Conservation (phyloP, 257 asterid species). For the Plantago major region DNA sequence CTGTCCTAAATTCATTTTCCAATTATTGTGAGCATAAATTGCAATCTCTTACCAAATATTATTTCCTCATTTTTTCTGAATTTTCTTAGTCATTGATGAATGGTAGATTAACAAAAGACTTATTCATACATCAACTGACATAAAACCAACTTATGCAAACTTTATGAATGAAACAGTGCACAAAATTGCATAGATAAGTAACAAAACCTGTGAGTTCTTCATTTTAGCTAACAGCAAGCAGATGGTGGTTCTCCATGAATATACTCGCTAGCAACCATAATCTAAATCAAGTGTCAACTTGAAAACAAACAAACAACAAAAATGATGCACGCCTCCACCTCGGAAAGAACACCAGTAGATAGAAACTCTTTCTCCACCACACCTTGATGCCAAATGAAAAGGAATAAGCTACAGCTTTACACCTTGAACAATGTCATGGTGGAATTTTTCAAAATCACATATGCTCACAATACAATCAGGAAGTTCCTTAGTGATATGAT, state of each 20-base stretch:
- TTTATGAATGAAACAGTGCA: not conserved
- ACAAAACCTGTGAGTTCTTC: constrained; percentile 40
- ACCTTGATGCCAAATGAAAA: not conserved
- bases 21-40: not conserved
- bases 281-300: constrained; percentile 17
- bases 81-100: not conserved
- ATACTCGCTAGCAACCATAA: constrained; percentile 13
- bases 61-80: too few species aligned
- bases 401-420: constrained; percentile 1
- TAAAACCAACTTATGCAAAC: too few species aligned
- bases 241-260: constrained; percentile 36
- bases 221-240: constrained; percentile 38
- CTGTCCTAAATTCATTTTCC: not conserved
- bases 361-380: not conserved
- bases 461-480: too few species aligned
- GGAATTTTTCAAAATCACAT: too few species aligned
- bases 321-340: constrained; percentile 28
- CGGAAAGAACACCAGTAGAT: constrained; percentile 15
- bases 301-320: constrained; percentile 10
- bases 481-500: too few species aligned
- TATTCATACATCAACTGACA: too few species aligned
- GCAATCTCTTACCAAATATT: not conserved
- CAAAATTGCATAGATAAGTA: constrained; percentile 3
- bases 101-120: too few species aligned
- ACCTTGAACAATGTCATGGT: not conserved